These are phyloP conservation scores for Dioszegia crocea DNA, from an alignment of 768 basidiomycete genomes.

Conservation along the genomic window DNA sequence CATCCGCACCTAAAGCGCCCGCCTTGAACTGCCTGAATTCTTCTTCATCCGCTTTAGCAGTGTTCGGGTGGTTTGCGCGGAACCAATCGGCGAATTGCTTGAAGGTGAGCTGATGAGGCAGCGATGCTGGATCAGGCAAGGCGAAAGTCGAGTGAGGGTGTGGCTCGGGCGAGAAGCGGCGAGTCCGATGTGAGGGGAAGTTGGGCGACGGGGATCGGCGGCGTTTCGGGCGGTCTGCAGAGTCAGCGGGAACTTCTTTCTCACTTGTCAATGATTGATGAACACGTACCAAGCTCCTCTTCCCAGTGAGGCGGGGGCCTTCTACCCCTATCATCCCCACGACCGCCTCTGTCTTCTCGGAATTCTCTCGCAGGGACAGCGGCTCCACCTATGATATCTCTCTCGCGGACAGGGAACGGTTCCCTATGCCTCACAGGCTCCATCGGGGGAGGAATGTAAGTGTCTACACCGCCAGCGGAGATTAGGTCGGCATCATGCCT, in stretches of 20 bases:
- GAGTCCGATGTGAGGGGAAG: slow-evolving; percentile 19
- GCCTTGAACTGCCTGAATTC: slow-evolving; percentile 23
- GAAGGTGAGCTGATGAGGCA: slow-evolving; percentile 31
- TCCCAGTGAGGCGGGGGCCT: slow-evolving; percentile 29
- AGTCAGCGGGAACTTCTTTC: background rate
- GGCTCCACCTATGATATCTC: slow-evolving; percentile 17
- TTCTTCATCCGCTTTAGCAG: slow-evolving; percentile 40
- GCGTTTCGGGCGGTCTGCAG: slow-evolving; percentile 35
- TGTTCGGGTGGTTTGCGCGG: slow-evolving; percentile 36
- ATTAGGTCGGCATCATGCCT: slow-evolving; percentile 22
- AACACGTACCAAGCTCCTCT: slow-evolving; percentile 35
- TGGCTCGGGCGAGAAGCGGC: slow-evolving; percentile 27
- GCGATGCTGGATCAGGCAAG: slow-evolving; percentile 35
- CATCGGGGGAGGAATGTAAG: background rate
- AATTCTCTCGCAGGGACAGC: slow-evolving; percentile 28
- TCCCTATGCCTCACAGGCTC: background rate
- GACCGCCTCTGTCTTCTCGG: slow-evolving; percentile 25
- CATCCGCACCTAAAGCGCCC: slow-evolving; percentile 21
- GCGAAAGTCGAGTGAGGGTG: background rate
- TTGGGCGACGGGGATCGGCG: slow-evolving; percentile 38
- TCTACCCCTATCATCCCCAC: slow-evolving; percentile 24
- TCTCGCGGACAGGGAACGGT: slow-evolving; percentile 3
- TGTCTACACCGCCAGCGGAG: slow-evolving; percentile 3
- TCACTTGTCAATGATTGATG: too few relatives aligned
- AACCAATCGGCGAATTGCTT: slow-evolving; percentile 43